phyloP scores from a whole-genome alignment of 257 asterid species.

The Lavandula angustifolia region DNA sequence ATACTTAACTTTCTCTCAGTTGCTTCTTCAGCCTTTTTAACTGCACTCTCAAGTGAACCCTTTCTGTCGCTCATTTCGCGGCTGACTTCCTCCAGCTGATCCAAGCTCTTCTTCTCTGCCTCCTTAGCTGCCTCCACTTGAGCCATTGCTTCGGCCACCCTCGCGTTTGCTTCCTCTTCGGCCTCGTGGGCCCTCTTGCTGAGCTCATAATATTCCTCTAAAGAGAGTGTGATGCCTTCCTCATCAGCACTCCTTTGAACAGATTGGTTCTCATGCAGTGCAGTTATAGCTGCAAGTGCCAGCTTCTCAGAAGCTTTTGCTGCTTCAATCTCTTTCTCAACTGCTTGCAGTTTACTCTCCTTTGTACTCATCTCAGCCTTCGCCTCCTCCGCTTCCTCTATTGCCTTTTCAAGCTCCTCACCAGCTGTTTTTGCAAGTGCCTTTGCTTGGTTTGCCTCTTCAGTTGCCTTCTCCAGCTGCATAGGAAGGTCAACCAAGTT shows the following conservation, averaged over 20 bases:
- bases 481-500: slow-evolving; percentile 65
- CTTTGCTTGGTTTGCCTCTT: slow-evolving; percentile 65
- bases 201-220: slow-evolving; percentile 83
- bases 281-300: slow-evolving; percentile 78
- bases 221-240: slow-evolving; percentile 61
- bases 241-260: slow-evolving; percentile 34
- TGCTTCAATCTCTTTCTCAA: slow-evolving; percentile 79
- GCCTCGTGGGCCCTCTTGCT: slow-evolving; percentile 88
- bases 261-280: slow-evolving; percentile 63
- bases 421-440: slow-evolving; percentile 45
- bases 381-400: slow-evolving; percentile 67
- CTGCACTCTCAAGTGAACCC: slow-evolving; percentile 55
- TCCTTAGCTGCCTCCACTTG: slow-evolving; percentile 77
- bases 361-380: slow-evolving; percentile 52
- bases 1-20: slow-evolving; percentile 65
- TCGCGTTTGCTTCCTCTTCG: slow-evolving; percentile 68
- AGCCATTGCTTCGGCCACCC: slow-evolving; percentile 56
- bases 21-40: slow-evolving; percentile 66
- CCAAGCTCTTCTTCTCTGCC: slow-evolving; percentile 56
- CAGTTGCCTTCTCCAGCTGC: slow-evolving; percentile 66
- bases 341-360: slow-evolving; percentile 61
- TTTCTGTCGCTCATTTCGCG: slow-evolving; percentile 47
- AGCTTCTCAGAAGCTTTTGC: slow-evolving; percentile 77
- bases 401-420: slow-evolving; percentile 55
- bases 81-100: slow-evolving; percentile 63